These are phyloP conservation scores for Metschnikowia cerradonensis DNA, from an alignment of 805 yeast genomes.

Conservation along the genomic window DNA sequence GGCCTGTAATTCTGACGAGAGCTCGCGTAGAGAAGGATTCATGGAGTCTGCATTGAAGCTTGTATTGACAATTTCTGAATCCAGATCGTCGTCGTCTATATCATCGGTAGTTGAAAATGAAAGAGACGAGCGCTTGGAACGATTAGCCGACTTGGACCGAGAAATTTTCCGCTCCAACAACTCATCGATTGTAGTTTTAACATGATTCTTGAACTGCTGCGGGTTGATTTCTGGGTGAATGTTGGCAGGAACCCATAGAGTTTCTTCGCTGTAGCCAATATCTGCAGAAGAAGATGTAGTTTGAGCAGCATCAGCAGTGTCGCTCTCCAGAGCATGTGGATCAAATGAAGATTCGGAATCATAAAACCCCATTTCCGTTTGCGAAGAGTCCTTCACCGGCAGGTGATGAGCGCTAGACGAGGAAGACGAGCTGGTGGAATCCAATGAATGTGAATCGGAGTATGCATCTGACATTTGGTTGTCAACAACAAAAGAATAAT, in stretches of 20 bases:
- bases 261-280: constrained; percentile 21
- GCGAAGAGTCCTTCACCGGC: neutral
- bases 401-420: neutral
- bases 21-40: constrained; percentile 64
- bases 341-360: neutral
- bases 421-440: neutral
- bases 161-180: constrained; percentile 37
- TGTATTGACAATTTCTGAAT: neutral
- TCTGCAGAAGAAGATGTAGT: constrained; percentile 6
- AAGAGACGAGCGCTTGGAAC: constrained; percentile 18
- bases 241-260: constrained; percentile 94
- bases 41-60: constrained; percentile 2
- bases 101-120: constrained; percentile 14
- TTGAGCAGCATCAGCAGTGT: neutral
- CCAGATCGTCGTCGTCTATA: neutral
- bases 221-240: constrained; percentile 95
- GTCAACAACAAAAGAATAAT: constrained; percentile 11
- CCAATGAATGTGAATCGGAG: neutral
- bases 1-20: constrained; percentile 71
- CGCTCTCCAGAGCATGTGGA: neutral
- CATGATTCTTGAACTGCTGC: constrained; percentile 69
- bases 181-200: constrained; percentile 55
- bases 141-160: constrained; percentile 11
- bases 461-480: constrained; percentile 4
- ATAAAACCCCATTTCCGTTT: neutral